A percentile compares a stretch with the other conserved stretches of the same genome.
Conservation (phyloP, 352 stramenopile species). For the Peronospora tabacina region DNA sequence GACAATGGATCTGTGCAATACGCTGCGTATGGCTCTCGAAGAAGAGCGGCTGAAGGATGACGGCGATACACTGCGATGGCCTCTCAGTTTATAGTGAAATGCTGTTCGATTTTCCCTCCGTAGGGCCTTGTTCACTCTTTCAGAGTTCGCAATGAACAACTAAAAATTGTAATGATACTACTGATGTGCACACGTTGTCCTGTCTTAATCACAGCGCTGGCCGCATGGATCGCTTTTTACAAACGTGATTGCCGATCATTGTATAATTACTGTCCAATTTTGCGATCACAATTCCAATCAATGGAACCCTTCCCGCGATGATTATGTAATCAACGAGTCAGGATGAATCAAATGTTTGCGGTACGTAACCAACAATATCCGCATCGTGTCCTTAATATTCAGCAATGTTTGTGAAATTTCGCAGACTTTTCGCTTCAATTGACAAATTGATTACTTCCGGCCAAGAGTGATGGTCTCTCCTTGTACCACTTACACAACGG, state of each 20-base stretch:
- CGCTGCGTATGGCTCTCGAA: constrained; percentile 9
- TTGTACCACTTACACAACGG: constrained; percentile 15
- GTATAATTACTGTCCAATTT: too few relatives aligned
- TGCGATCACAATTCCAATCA: too few relatives aligned
- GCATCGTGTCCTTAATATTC: too few relatives aligned
- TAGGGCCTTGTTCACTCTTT: background rate
- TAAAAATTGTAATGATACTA: background rate
- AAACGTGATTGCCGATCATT: too few relatives aligned
- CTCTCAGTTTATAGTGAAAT: background rate
- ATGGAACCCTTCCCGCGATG: too few relatives aligned
- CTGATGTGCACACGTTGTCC: background rate
- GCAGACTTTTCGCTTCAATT: too few relatives aligned
- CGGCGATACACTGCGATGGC: background rate
- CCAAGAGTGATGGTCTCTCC: constrained; percentile 23
- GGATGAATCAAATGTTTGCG: too few relatives aligned
- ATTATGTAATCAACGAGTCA: too few relatives aligned
- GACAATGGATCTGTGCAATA: constrained; percentile 19
- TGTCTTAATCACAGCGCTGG: too few relatives aligned
- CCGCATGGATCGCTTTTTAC: too few relatives aligned
- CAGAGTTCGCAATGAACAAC: background rate
- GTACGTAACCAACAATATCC: too few relatives aligned
- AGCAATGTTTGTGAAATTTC: too few relatives aligned
- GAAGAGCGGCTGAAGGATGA: background rate
- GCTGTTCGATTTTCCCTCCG: background rate
- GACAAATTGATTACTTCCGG: background rate